Conservation (phyloP, 768 basidiomycete genomes). For the Rubroboletus satanas region DNA sequence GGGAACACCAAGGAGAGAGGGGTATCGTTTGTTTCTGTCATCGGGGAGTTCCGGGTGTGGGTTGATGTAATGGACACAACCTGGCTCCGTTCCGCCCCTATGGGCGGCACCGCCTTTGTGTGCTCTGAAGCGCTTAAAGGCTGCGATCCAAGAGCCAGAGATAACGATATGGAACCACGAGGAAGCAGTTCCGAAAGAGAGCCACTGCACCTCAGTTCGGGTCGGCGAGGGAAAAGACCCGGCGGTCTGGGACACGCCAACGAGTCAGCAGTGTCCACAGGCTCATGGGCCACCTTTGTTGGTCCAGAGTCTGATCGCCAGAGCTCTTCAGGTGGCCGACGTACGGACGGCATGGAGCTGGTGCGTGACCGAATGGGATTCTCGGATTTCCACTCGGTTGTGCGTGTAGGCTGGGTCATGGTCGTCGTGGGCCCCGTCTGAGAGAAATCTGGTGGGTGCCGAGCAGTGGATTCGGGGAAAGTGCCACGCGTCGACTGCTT, state of each 20-base stretch:
- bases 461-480: constrained; percentile 5
- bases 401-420: constrained; percentile 3
- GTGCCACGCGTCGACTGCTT: constrained; percentile 8
- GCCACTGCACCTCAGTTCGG: constrained; percentile 7
- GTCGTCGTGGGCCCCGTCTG: background rate
- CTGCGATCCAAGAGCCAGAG: constrained; percentile 27
- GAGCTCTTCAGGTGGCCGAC: constrained; percentile 17
- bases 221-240: constrained; percentile 15
- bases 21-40: background rate
- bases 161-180: constrained; percentile 17
- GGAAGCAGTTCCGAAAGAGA: constrained; percentile 4
- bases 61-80: constrained; percentile 19
- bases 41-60: background rate
- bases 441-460: constrained; percentile 3
- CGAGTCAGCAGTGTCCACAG: background rate
- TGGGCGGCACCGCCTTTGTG: constrained; percentile 23
- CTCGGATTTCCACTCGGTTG: constrained; percentile 19
- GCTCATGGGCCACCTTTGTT: background rate
- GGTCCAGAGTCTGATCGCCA: constrained; percentile 19
- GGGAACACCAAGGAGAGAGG: constrained; percentile 8
- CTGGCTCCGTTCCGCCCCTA: constrained; percentile 30
- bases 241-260: constrained; percentile 16
- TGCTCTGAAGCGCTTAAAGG: constrained; percentile 20
- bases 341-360: constrained; percentile 11
- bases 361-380: constrained; percentile 16